Percentiles rank a stretch among this genome's conserved stretches.
phyloP scores from a whole-genome alignment of 495 filamentous ascomycete species.

The Penicillium egyptiacum region DNA sequence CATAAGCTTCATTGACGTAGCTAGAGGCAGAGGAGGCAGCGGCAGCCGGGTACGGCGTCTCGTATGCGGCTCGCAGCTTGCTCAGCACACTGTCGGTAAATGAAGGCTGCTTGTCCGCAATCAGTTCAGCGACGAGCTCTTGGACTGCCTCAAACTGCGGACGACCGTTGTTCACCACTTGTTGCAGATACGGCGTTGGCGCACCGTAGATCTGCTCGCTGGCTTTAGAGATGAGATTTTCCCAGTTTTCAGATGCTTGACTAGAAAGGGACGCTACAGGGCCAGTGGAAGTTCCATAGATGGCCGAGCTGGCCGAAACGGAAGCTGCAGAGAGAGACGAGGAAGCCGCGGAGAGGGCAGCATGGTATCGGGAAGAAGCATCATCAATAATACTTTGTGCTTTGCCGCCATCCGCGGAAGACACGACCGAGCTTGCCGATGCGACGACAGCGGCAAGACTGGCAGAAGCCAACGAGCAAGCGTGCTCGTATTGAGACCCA shows the following conservation, averaged over 20 bases:
- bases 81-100: constrained; percentile 80
- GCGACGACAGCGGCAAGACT: constrained; percentile 48
- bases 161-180: constrained; percentile 51
- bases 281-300: constrained; percentile 48
- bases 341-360: constrained; percentile 51
- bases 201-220: constrained; percentile 73
- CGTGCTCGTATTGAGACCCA: constrained; percentile 46
- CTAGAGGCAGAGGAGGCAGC: constrained; percentile 53
- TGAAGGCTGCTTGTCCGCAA: constrained; percentile 73
- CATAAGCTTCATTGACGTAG: constrained; percentile 57
- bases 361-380: constrained; percentile 49
- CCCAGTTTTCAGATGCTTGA: constrained; percentile 63
- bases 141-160: constrained; percentile 69
- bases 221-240: constrained; percentile 62
- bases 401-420: constrained; percentile 41
- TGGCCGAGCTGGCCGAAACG: constrained; percentile 48
- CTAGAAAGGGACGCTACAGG: constrained; percentile 48
- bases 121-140: constrained; percentile 71
- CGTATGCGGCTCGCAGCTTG: constrained; percentile 64
- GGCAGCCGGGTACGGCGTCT: constrained; percentile 52
- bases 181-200: constrained; percentile 62
- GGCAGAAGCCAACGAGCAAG: constrained; percentile 47
- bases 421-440: constrained; percentile 47
- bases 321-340: constrained; percentile 50
- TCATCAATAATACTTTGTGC: constrained; percentile 44